Evolutionary conservation across 345 rosid genomes (phyloP).

Genomic region (Populus davidiana): DNA sequence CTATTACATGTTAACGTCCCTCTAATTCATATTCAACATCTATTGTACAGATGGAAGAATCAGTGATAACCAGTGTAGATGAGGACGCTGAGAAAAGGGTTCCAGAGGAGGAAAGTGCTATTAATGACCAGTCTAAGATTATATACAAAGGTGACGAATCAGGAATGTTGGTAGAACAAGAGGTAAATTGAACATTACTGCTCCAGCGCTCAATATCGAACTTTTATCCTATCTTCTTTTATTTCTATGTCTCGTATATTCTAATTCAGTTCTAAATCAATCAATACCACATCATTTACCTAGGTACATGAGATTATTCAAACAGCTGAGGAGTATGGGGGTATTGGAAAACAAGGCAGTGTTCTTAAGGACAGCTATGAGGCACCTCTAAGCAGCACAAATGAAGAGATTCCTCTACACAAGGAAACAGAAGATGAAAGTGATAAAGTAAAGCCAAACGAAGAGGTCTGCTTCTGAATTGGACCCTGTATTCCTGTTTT

Average conservation of each 20-base stretch:
- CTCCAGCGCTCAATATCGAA: neutral
- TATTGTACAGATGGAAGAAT: constrained; percentile 33
- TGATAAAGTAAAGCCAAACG: neutral
- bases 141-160: neutral
- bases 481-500: neutral
- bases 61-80: constrained; percentile 1
- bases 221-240: neutral
- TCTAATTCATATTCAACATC: constrained; percentile 1
- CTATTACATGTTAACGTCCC: neutral
- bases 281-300: neutral
- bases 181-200: neutral
- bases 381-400: neutral
- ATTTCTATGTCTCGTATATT: neutral
- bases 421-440: constrained; percentile 22
- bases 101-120: neutral
- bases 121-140: neutral
- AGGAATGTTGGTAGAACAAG: neutral
- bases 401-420: constrained; percentile 4
- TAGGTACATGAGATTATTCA: constrained; percentile 23
- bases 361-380: constrained; percentile 5
- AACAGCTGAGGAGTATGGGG: constrained; percentile 1
- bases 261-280: neutral
- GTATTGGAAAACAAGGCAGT: constrained; percentile 2
- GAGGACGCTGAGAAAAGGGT: constrained; percentile 17
- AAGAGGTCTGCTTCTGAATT: constrained; percentile 20